Evolutionary conservation across 345 rosid genomes (phyloP), one percentile per base, ranked within the genome.

Genomic region (Capsella bursapastoris): DNA sequence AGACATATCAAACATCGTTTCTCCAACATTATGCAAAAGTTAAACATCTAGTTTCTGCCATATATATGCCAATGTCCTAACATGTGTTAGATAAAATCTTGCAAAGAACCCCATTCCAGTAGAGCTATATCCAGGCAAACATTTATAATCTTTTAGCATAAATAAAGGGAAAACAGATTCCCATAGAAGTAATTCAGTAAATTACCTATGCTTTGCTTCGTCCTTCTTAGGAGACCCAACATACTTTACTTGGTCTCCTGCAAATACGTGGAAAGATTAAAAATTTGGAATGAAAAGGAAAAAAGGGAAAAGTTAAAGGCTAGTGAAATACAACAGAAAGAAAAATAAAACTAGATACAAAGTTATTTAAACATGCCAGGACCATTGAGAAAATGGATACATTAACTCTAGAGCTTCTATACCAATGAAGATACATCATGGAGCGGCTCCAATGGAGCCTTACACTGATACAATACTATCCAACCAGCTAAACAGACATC

Each of bases 211-310:
- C 72, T 83, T 87, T 76, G 82, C 87, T 77, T 84, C 83, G 60
- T 64, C 34, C 37, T 57, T 78, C 74, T 58, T 78, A 32, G 96
- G 75, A 57, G 85, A 82, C 58, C 99, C 99, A 15, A 81, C 68
- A 59, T 88, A 95, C 72, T 78, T 95, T 66, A 95, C 96, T 53
- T 87, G 92, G 83, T 95, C 97, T 79, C 99, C 98, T 94, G 76
- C 49, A 72, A 64, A 68, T 5, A 51, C 14, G 40, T 45, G 38
- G 58, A 28, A 44, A 70, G 51, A n/a, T 56, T 57, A 16, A 18
- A 37, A 55, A 2, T 1, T 56, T 58, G 43, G 43, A 57, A 38
- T 38, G 41, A 22, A 65, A 58, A 32, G 27, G 51, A 58, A 64
- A 71, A 59, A 51, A 18, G 72, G 25, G 57, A 40, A 57, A 18